These are phyloP conservation scores for Daldinia grandis DNA, from an alignment of 495 filamentous ascomycete genomes.

Conservation along the genomic window DNA sequence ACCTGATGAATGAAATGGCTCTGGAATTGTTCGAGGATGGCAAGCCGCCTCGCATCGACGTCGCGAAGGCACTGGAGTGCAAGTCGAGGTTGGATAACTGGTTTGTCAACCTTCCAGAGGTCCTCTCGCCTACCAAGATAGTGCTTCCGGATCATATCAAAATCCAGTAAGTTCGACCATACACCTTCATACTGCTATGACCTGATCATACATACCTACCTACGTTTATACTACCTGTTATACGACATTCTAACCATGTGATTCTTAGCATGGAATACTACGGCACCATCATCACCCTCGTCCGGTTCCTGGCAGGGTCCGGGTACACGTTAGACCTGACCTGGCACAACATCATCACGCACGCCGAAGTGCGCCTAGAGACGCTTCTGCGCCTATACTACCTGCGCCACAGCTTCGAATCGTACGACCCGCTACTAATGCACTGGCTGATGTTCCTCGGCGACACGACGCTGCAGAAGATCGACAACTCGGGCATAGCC, in stretches of 20 bases:
- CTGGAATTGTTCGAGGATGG: slow-evolving; percentile 28
- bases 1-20: slow-evolving; percentile 46
- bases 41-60: slow-evolving; percentile 19
- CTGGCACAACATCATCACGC: slow-evolving; percentile 35
- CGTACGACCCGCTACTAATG: slow-evolving; percentile 45
- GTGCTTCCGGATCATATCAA: slow-evolving; percentile 51
- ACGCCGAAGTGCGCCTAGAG: slow-evolving; percentile 46
- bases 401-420: slow-evolving; percentile 52
- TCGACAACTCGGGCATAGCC: neutral
- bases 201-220: neutral
- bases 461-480: slow-evolving; percentile 43
- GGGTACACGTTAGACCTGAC: slow-evolving; percentile 3
- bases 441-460: slow-evolving; percentile 47
- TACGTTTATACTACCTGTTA: neutral
- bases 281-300: slow-evolving; percentile 29
- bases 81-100: slow-evolving; percentile 44
- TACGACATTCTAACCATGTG: neutral
- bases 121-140: slow-evolving; percentile 46
- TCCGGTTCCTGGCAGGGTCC: slow-evolving; percentile 22
- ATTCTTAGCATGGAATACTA: slow-evolving; percentile 37
- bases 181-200: neutral
- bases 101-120: slow-evolving; percentile 46
- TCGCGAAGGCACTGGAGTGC: slow-evolving; percentile 40
- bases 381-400: slow-evolving; percentile 53
- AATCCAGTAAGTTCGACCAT: slow-evolving; percentile 34